Conservation (phyloP, 306 rosid genomes). For the Begonia loranthoides region DNA sequence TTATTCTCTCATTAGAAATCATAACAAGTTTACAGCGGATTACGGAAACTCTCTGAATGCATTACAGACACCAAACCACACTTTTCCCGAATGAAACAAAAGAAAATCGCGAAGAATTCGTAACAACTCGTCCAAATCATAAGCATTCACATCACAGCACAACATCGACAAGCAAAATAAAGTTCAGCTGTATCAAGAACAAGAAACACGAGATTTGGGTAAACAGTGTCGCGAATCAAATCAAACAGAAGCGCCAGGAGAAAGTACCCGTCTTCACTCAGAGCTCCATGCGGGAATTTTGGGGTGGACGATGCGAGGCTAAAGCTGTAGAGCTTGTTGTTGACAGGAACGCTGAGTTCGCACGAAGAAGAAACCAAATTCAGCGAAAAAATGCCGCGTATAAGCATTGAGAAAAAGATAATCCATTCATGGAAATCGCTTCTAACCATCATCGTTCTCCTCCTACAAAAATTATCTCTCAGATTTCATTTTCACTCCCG, state of each 20-base stretch:
- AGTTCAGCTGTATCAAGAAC: not conserved
- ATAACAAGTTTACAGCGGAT: too few relatives aligned
- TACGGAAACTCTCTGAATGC: too few relatives aligned
- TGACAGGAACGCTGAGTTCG: conserved; percentile 29
- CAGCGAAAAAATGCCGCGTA: conserved; percentile 13
- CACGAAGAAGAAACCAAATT: conserved; percentile 30
- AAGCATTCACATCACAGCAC: not conserved
- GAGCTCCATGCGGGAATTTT: conserved; percentile 67
- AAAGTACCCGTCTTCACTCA: conserved; percentile 89
- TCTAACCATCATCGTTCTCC: conserved; percentile 18
- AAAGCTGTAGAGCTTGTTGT: conserved; percentile 51
- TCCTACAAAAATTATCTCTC: conserved; percentile 1
- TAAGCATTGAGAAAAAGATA: conserved; percentile 26
- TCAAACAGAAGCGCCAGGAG: not conserved
- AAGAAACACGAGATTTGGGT: not conserved
- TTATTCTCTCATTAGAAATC: too few relatives aligned
- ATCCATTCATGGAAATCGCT: conserved; percentile 15
- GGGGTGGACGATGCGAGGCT: conserved; percentile 54
- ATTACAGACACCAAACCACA: too few relatives aligned
- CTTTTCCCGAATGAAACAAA: too few relatives aligned
- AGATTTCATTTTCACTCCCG: conserved; percentile 9
- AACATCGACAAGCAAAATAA: not conserved
- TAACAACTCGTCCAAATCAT: not conserved
- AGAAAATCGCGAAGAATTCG: too few relatives aligned
- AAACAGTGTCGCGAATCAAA: not conserved